These are phyloP conservation scores for Anthracocystis walkeri DNA, from an alignment of 1,284 basidiomycete species.

Conservation along the genomic window DNA sequence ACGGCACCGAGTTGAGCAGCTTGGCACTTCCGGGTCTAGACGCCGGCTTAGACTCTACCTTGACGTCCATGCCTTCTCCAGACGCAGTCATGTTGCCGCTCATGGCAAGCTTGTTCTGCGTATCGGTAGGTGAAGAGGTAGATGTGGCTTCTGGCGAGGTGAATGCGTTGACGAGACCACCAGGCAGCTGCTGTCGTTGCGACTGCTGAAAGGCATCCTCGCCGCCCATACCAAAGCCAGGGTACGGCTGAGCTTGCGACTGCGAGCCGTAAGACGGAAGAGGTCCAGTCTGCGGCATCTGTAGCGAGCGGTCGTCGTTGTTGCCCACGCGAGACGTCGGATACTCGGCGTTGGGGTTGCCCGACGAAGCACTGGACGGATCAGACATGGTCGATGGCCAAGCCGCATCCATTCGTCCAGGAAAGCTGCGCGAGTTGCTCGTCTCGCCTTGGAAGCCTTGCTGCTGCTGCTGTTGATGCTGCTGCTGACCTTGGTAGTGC, in stretches of 20 bases:
- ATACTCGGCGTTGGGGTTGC: constrained; percentile 16
- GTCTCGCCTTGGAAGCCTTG: constrained; percentile 20
- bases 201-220: constrained; percentile 25
- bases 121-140: constrained; percentile 29
- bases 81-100: constrained; percentile 4
- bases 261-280: constrained; percentile 18
- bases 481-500: constrained; percentile 30
- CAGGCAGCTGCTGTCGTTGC: constrained; percentile 32
- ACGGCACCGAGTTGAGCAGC: constrained; percentile 14
- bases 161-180: constrained; percentile 42
- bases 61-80: constrained; percentile 8
- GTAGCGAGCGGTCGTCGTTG: constrained; percentile 16
- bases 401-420: constrained; percentile 16
- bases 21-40: constrained; percentile 34
- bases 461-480: constrained; percentile 17
- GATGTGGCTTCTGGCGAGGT: constrained; percentile 29
- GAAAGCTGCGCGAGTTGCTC: constrained; percentile 23
- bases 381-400: constrained; percentile 23
- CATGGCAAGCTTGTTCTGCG: constrained; percentile 9
- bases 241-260: constrained; percentile 23
- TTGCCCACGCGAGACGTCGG: constrained; percentile 1
- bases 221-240: constrained; percentile 17
- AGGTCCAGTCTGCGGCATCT: constrained; percentile 9
- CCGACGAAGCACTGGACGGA: background rate
- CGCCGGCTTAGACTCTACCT: constrained; percentile 12